These are phyloP conservation scores for Erodium moschatum DNA, from an alignment of 441 rosid genomes.

Conservation along the genomic window DNA sequence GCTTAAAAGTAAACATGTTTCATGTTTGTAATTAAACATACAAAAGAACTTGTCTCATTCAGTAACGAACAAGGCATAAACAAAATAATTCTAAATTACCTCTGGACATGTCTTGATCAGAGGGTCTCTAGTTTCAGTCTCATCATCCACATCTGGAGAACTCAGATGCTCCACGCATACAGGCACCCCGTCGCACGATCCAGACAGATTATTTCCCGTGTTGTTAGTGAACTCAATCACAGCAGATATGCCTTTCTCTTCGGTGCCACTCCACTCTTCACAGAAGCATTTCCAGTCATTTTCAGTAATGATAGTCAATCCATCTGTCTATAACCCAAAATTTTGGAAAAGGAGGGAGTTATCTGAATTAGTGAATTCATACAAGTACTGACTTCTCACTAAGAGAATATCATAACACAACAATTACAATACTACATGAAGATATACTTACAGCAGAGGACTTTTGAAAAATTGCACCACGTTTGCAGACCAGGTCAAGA, in stretches of 20 bases:
- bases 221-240: constrained; percentile 40
- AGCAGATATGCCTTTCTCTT: constrained; percentile 69
- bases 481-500: constrained; percentile 66
- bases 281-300: constrained; percentile 90
- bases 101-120: constrained; percentile 61
- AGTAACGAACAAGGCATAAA: constrained; percentile 5
- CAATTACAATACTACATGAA: constrained; percentile 5
- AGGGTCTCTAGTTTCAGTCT: constrained; percentile 40
- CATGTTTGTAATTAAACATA: background rate
- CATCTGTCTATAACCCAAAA: constrained; percentile 71
- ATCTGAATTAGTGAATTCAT: constrained; percentile 18
- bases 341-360: constrained; percentile 13
- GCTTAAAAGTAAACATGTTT: constrained; percentile 1
- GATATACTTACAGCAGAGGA: constrained; percentile 56
- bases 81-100: constrained; percentile 37
- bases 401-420: background rate
- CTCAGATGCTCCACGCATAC: constrained; percentile 37
- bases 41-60: background rate
- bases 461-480: constrained; percentile 67
- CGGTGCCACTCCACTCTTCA: constrained; percentile 82
- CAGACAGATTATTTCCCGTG: constrained; percentile 26
- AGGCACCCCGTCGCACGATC: constrained; percentile 29
- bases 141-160: constrained; percentile 52
- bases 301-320: constrained; percentile 71
- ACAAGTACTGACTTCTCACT: constrained; percentile 6